Evolutionary conservation across 805 yeast genomes (phyloP).

Genomic region (Candida koratica): DNA sequence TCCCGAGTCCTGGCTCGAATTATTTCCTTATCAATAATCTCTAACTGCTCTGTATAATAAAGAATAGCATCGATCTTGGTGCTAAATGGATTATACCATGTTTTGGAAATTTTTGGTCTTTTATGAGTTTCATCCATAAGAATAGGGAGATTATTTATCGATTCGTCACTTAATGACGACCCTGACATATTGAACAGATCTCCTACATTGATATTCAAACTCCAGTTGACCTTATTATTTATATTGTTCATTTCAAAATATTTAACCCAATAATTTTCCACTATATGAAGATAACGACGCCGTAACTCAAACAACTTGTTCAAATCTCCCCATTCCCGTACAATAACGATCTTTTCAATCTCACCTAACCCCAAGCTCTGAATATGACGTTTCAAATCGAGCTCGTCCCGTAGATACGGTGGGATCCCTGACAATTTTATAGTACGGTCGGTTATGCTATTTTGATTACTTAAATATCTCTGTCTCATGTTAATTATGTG

Average conservation of each 20-base stretch:
- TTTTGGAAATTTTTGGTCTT: slow-evolving; percentile 63
- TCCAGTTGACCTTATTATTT: slow-evolving; percentile 22
- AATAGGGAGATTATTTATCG: slow-evolving; percentile 19
- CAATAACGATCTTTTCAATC: slow-evolving; percentile 72
- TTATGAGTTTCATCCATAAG: slow-evolving; percentile 24
- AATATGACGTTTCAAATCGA: slow-evolving; percentile 67
- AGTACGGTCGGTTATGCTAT: slow-evolving; percentile 87
- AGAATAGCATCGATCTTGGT: slow-evolving; percentile 76
- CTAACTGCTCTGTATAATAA: slow-evolving; percentile 64
- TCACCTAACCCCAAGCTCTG: slow-evolving; percentile 76
- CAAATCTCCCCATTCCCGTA: slow-evolving; percentile 80
- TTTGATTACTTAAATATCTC: slow-evolving; percentile 75
- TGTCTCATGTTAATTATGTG: slow-evolving; percentile 78
- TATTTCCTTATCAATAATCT: slow-evolving; percentile 68
- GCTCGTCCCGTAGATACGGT: slow-evolving; percentile 66
- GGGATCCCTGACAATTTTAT: slow-evolving; percentile 87
- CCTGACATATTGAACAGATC: slow-evolving; percentile 24
- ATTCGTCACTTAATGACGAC: slow-evolving; percentile 4
- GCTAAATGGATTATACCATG: slow-evolving; percentile 63
- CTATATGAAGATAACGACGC: slow-evolving; percentile 43
- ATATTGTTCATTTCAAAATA: slow-evolving; percentile 46
- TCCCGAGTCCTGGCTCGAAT: slow-evolving; percentile 58
- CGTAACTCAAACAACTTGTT: slow-evolving; percentile 64
- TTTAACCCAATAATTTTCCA: slow-evolving; percentile 72
- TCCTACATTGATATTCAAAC: slow-evolving; percentile 26